Conservation (phyloP, 257 asterid species). For the Jacaranda mimosifolia region DNA sequence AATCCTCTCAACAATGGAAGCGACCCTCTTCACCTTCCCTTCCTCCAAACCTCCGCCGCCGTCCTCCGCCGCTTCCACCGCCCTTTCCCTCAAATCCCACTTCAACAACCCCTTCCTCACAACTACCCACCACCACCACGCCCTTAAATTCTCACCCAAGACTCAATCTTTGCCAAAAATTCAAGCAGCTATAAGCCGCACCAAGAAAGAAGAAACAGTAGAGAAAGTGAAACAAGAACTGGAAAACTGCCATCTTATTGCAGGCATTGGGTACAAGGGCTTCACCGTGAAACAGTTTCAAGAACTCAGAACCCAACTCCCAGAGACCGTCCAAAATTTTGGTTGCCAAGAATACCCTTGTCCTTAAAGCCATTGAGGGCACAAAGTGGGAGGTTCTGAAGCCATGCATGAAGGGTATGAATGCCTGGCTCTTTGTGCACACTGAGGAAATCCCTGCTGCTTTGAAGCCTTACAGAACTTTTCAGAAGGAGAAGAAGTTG, state of each 20-base stretch:
- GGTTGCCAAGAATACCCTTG: slow-evolving; percentile 91
- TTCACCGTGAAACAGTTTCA: slow-evolving; percentile 82
- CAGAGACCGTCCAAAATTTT: slow-evolving; percentile 79
- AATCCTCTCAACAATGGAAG: slow-evolving; percentile 61
- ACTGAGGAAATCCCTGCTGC: slow-evolving; percentile 96
- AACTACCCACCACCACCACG: slow-evolving; percentile 44
- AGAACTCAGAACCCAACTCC: slow-evolving; percentile 76
- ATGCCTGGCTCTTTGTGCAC: slow-evolving; percentile 92
- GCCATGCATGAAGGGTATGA: slow-evolving; percentile 97
- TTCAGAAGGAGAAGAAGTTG: slow-evolving; percentile 86
- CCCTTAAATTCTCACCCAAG: slow-evolving; percentile 37
- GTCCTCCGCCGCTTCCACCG: slow-evolving; percentile 39
- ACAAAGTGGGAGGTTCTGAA: slow-evolving; percentile 83
- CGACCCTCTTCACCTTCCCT: slow-evolving; percentile 65
- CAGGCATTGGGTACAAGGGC: slow-evolving; percentile 90
- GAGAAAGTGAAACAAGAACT: slow-evolving; percentile 79
- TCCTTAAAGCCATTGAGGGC: slow-evolving; percentile 85
- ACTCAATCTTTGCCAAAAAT: slow-evolving; percentile 49
- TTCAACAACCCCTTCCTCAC: slow-evolving; percentile 60
- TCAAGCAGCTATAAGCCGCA: slow-evolving; percentile 83
- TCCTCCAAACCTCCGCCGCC: slow-evolving; percentile 48
- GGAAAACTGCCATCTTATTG: slow-evolving; percentile 74
- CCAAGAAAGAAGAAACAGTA: slow-evolving; percentile 89
- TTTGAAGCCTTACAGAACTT: slow-evolving; percentile 78
- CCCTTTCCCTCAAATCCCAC: slow-evolving; percentile 71